phyloP scores from a whole-genome alignment of 2,329 filamentous ascomycete genomes.

The Colletotrichum chrysophilum region DNA sequence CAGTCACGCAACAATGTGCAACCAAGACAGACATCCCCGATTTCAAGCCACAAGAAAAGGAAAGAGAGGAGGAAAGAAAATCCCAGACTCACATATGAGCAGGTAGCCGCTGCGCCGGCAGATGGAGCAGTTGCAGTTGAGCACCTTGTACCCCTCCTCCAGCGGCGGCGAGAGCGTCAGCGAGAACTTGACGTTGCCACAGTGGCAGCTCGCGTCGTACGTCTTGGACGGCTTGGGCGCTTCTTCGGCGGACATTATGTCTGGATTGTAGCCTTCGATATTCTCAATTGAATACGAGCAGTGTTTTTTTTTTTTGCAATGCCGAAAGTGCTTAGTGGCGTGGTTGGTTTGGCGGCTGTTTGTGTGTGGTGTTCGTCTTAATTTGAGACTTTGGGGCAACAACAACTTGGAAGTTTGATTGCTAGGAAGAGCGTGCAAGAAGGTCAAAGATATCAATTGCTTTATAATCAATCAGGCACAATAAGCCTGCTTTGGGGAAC shows the following conservation, averaged over 20 bases:
- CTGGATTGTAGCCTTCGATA: too few relatives aligned
- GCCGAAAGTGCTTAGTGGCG: background rate
- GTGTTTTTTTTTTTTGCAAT: background rate
- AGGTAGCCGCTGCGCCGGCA: conserved; percentile 57
- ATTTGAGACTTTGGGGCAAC: background rate
- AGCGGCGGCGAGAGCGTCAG: conserved; percentile 54
- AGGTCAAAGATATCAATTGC: background rate
- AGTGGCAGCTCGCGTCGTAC: conserved; percentile 58
- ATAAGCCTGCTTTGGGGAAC: background rate
- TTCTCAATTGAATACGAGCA: background rate
- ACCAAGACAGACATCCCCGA: background rate
- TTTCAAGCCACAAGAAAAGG: background rate
- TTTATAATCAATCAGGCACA: background rate
- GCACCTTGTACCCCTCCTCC: conserved; percentile 43
- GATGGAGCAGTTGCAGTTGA: conserved; percentile 60
- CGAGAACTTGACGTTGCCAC: conserved; percentile 54
- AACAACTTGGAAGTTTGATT: background rate
- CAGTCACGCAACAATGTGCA: background rate
- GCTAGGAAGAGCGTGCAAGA: background rate
- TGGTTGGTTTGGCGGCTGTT: background rate
- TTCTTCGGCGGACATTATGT: conserved; percentile 20
- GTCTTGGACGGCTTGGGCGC: conserved; percentile 32
- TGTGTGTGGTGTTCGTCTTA: background rate
- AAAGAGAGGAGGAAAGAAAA: background rate
- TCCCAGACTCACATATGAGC: conserved; percentile 46